Base-by-base conservation (phyloP, 768 basidiomycete species). In the Paxillus rubicundulus region DNA sequence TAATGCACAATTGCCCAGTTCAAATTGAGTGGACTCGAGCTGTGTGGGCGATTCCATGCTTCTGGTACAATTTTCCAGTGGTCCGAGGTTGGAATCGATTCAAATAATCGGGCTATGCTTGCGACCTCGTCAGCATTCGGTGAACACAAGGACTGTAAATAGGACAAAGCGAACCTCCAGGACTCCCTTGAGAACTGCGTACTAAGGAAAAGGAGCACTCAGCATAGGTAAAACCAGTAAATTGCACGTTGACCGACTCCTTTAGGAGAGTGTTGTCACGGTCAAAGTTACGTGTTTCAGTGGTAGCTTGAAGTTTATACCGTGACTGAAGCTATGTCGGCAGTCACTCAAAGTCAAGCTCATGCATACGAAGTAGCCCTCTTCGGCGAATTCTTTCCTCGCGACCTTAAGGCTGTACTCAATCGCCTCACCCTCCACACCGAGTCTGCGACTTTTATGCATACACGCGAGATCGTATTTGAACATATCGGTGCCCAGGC, bases 401-500 rank as follows among this genome's bases (percentile, higher is more conserved):
- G 82, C 40, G 89, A 92, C 58, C 82, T 92, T 37, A 82, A 84
- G 62, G 71, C 86, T 0, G 84, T 92, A 56, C 76, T 92, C 48
- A 89, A 92, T 68, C 81, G 90, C 34, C 83, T 92, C 53, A 89
- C 90, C 10, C 77, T 93, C 20, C 85, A 89, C 62, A 83, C 82
- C 72, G 89, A 92, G 65, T 87, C 86, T 9, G 85, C 87, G 30
- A 75, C 80, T 46, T 79, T 78, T 4, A 84, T 89, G 77, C 89
- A 87, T 64, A 77, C 81, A 2, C 79, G 86, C 42, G 90, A 92
- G 70, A 74, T 92, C 58, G 77, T 89, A n/a, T 91, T 92, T 57
- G 88, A 92, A 59, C 89, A 89, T 14, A 63, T 86, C 20, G 86
- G 89, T 70, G 83, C 79, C 13, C 81, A 82, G 53, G 68, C 72